phyloP scores from a whole-genome alignment of 169 alveolate species.

The Blepharisma undulans region DNA sequence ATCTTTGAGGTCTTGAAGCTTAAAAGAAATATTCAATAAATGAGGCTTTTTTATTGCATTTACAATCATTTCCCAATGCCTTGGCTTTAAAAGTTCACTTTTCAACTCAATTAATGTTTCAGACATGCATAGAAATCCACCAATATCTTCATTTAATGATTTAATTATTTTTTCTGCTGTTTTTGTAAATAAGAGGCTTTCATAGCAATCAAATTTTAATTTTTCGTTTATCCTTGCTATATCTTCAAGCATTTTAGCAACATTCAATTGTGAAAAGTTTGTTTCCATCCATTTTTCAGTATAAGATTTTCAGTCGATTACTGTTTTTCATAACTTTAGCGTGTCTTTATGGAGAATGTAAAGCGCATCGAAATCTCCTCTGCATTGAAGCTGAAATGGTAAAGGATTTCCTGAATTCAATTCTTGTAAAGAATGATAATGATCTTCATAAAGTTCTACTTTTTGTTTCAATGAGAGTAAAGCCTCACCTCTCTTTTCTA shows the following conservation, averaged over 20 bases:
- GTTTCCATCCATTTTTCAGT: slow-evolving; percentile 60
- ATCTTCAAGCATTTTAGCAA: slow-evolving; percentile 45
- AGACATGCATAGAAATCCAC: slow-evolving; percentile 46
- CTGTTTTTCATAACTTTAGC: slow-evolving; percentile 61
- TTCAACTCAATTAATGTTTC: slow-evolving; percentile 51
- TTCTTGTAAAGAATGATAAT: slow-evolving; percentile 39
- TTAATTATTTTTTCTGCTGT: slow-evolving; percentile 40
- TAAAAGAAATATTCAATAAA: slow-evolving; percentile 51
- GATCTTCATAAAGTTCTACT: slow-evolving; percentile 60
- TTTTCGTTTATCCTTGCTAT: slow-evolving; percentile 44
- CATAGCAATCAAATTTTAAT: not conserved
- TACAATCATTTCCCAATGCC: slow-evolving; percentile 70
- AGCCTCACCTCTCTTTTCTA: slow-evolving; percentile 65
- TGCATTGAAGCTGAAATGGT: slow-evolving; percentile 40
- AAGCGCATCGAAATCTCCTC: slow-evolving; percentile 53
- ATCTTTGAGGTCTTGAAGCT: slow-evolving; percentile 62
- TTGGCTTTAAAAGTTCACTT: slow-evolving; percentile 45
- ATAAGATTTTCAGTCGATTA: slow-evolving; percentile 61
- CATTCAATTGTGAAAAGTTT: slow-evolving; percentile 55
- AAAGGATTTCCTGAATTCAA: slow-evolving; percentile 32
- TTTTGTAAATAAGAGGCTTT: slow-evolving; percentile 33
- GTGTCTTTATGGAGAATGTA: slow-evolving; percentile 58
- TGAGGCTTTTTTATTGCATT: slow-evolving; percentile 71
- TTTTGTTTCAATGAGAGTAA: slow-evolving; percentile 58
- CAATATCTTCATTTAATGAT: slow-evolving; percentile 42